phyloP scores from a whole-genome alignment of 306 rosid species.

The Ochetophila trinervis region DNA sequence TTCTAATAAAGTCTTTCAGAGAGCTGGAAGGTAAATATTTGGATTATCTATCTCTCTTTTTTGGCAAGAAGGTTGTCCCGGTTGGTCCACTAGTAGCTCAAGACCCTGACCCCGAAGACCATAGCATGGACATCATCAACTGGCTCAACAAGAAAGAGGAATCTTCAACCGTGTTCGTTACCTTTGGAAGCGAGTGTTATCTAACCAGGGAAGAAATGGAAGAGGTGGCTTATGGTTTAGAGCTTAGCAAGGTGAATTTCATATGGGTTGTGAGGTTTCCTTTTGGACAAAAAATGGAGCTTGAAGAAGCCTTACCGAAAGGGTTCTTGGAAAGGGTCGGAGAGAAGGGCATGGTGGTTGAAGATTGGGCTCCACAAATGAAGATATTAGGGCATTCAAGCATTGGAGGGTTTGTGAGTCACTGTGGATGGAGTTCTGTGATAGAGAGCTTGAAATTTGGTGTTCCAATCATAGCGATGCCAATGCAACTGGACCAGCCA shows the following conservation, averaged over 20 bases:
- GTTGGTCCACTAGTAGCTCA: conserved; percentile 25
- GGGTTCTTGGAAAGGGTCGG: conserved; percentile 26
- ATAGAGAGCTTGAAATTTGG: conserved; percentile 33
- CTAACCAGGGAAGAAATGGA: conserved; percentile 10
- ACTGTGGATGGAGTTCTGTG: conserved; percentile 35
- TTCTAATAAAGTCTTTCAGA: conserved; percentile 19
- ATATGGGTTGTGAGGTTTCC: conserved; percentile 35
- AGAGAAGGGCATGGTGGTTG: conserved; percentile 28
- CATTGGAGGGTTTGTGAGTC: conserved; percentile 30
- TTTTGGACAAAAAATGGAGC: not conserved
- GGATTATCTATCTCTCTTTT: conserved; percentile 8
- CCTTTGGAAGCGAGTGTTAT: conserved; percentile 36
- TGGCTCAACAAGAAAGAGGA: conserved; percentile 15
- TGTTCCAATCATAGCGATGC: conserved; percentile 29
- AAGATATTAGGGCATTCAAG: conserved; percentile 5
- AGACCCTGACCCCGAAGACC: not conserved
- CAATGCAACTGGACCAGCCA: conserved; percentile 28
- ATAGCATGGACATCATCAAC: not conserved
- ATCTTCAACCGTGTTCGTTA: conserved; percentile 22
- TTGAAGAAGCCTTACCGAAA: conserved; percentile 21
- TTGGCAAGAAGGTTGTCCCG: conserved; percentile 23
- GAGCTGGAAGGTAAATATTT: conserved; percentile 29
- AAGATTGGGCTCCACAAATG: conserved; percentile 27
- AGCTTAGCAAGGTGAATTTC: conserved; percentile 20
- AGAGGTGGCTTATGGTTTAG: conserved; percentile 27